Evolutionary conservation across 345 rosid species (phyloP).

Genomic region (Hevea brasiliensis): DNA sequence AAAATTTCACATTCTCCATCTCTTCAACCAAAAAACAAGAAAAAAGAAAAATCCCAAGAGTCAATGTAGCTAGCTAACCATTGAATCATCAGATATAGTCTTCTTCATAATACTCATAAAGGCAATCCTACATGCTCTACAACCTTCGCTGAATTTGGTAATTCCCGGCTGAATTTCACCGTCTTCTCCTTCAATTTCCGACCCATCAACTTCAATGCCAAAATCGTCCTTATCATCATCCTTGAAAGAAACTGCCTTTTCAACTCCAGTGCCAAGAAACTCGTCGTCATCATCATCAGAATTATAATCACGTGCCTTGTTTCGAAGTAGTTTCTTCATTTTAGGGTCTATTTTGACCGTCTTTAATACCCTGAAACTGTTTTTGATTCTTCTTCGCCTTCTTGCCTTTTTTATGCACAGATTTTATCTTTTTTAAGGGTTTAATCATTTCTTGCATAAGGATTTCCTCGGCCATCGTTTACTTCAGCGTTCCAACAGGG

Average conservation of each 20-base stretch:
- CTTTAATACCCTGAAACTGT: constrained; percentile 33
- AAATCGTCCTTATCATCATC: constrained; percentile 18
- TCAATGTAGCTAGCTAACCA: constrained; percentile 50
- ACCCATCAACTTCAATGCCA: constrained; percentile 21
- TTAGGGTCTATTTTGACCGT: constrained; percentile 50
- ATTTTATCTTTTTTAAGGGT: constrained; percentile 46
- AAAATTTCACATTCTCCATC: neutral
- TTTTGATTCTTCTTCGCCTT: constrained; percentile 49
- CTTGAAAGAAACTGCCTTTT: constrained; percentile 17
- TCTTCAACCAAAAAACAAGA: neutral
- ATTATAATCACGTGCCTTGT: constrained; percentile 82
- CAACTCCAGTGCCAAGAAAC: constrained; percentile 23
- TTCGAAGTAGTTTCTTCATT: constrained; percentile 54
- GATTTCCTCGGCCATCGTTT: constrained; percentile 43
- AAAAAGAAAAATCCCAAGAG: neutral
- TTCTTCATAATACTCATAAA: constrained; percentile 67
- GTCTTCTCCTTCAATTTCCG: constrained; percentile 46
- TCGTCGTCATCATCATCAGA: constrained; percentile 61
- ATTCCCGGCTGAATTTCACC: constrained; percentile 61
- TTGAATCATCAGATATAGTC: constrained; percentile 52
- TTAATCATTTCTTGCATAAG: constrained; percentile 30
- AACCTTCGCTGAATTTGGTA: constrained; percentile 65
- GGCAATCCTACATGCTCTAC: constrained; percentile 70
- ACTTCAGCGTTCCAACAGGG: neutral
- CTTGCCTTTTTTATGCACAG: constrained; percentile 45